These are phyloP conservation scores for Quercus agrifolia DNA, from an alignment of 306 rosid species.

Conservation along the genomic window DNA sequence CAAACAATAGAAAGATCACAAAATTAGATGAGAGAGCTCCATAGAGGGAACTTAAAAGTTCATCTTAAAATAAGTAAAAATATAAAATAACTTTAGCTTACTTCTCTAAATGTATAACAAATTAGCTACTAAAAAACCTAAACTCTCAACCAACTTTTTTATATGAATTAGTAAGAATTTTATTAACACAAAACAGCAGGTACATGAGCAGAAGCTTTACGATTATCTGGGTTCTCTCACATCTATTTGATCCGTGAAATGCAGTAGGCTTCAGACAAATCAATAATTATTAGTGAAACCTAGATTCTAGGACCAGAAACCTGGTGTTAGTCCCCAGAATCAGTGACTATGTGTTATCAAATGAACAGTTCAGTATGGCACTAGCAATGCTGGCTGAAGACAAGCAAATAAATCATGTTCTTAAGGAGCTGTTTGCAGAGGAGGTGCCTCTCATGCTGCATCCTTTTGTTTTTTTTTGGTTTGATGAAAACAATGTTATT, in stretches of 20 bases:
- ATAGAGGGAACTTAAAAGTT: too few species aligned
- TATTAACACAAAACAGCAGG: constrained; percentile 59
- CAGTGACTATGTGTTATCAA: constrained; percentile 90
- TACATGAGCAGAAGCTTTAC: constrained; percentile 51
- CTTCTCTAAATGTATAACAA: too few species aligned
- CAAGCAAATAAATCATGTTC: constrained; percentile 95
- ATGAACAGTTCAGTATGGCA: constrained; percentile 96
- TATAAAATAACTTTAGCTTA: too few species aligned
- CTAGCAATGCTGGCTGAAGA: constrained; percentile 97
- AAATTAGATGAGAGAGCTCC: too few species aligned
- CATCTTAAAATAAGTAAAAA: too few species aligned
- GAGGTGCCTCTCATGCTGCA: constrained; percentile 43
- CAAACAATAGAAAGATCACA: too few species aligned
- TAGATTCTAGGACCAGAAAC: constrained; percentile 97
- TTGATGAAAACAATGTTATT: background rate
- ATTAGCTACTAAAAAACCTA: background rate
- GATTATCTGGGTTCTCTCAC: constrained; percentile 83
- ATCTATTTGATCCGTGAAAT: constrained; percentile 92
- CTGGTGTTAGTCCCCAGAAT: constrained; percentile 93
- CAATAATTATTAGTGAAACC: constrained; percentile 91
- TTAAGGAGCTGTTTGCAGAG: constrained; percentile 94
- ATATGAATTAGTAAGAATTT: constrained; percentile 63
- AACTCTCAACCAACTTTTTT: background rate
- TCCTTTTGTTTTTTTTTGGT: constrained; percentile 2
- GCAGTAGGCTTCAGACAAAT: constrained; percentile 94